Base-by-base conservation (phyloP, 2,329 filamentous ascomycete genomes). In the Botrytis medusae region DNA sequence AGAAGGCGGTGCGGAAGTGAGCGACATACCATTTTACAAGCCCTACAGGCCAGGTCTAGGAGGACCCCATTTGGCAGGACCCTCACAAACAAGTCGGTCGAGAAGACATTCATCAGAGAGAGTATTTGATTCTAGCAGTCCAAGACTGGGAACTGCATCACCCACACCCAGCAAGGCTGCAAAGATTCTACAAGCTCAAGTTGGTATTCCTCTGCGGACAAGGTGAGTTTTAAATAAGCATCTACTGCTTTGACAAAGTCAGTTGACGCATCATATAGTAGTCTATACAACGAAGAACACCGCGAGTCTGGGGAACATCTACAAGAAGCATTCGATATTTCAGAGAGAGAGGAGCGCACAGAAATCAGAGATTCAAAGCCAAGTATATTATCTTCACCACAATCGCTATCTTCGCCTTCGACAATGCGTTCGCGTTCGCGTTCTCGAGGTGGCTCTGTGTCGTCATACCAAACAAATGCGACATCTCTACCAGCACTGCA, bases 401-500 rank as follows among this genome's bases (percentile, higher is more conserved):
- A 63, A 63, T 74, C 73, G 22, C n/a, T 34, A 25, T 40, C 69
- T 48, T 68, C 74, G 37, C 75, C 74, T n/a, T 77, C 77, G 12
- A 77, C 77, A 1, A 68, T 54, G 48, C 48, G 48, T 54, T 54
- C 73, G 34, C 74, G 75, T 51, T 75, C 78, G 10, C 59, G 68
- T 18, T 79, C 79, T 32, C 74, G 73, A 74, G 70, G 61, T 6
- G 73, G 69, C 44, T 79, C 79, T 2, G 72, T 75, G n/a, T 72
- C 71, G 22, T 80, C 79, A 3, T 78, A 75, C 40, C 77, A 79
- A 62, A 81, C 79, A 14, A 76, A 76, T 64, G 77, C 72, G 8
- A 79, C 78, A 7, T 79, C 78, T 34, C 70, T 81, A 42, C 77
- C 77, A 22, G 64, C 79, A 20, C 74, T 81, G 20, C 80, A 81